Conservation (phyloP, 106 monocot species). For the Agapanthus africanus region DNA sequence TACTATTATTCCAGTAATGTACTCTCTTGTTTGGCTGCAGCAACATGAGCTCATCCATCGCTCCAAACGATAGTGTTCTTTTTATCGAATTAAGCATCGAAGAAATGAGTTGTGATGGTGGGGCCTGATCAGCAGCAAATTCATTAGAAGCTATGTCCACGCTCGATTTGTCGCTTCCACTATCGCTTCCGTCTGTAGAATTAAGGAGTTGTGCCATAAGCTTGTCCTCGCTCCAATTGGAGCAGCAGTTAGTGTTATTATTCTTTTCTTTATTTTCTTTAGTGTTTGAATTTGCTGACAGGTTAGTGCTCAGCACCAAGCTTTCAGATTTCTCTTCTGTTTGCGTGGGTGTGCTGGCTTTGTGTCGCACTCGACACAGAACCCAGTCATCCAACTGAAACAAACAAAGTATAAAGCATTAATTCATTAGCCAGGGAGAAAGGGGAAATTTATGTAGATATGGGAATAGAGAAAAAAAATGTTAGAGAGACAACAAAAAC, state of each 20-base stretch:
- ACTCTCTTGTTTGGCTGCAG: neutral
- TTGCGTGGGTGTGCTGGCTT: neutral
- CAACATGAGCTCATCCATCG: conserved; percentile 6
- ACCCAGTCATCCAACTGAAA: too few species aligned
- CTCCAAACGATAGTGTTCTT: conserved; percentile 1
- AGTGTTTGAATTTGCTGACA: neutral
- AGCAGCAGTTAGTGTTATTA: neutral
- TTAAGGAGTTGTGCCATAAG: neutral
- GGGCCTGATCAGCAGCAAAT: neutral
- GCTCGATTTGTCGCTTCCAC: neutral
- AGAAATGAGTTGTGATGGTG: neutral
- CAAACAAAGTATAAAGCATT: neutral
- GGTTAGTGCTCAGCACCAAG: neutral
- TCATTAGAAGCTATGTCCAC: neutral
- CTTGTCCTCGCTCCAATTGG: neutral
- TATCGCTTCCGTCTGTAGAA: too few species aligned
- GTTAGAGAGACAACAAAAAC: neutral
- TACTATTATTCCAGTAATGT: neutral
- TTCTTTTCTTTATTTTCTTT: neutral
- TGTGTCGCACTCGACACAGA: conserved; percentile 4
- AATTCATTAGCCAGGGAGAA: neutral
- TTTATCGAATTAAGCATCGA: neutral
- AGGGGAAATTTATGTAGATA: too few species aligned
- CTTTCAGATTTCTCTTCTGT: too few species aligned
- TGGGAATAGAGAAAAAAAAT: too few species aligned